phyloP scores from a whole-genome alignment of 768 basidiomycete genomes.

The Xerocomellus intermedius region DNA sequence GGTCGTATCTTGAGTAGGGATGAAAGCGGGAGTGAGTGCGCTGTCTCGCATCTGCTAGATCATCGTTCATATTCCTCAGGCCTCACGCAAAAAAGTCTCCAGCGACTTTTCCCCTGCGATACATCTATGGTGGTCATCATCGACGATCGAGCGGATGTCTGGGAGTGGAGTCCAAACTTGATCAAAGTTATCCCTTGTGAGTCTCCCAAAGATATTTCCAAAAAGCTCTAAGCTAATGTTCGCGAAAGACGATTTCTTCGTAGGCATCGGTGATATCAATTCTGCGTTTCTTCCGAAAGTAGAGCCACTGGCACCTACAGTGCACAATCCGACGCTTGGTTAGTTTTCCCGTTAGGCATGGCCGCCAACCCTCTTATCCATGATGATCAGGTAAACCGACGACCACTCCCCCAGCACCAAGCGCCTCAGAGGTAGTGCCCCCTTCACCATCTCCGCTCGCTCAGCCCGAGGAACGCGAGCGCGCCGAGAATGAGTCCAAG shows the following conservation, averaged over 20 bases:
- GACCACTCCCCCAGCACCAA: constrained; percentile 14
- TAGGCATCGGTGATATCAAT: constrained; percentile 98
- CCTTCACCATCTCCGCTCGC: constrained; percentile 12
- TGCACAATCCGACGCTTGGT: constrained; percentile 24
- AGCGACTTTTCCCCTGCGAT: constrained; percentile 93
- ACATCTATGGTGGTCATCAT: constrained; percentile 99
- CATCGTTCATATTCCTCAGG: constrained; percentile 43
- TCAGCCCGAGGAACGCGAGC: constrained; percentile 42
- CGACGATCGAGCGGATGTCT: constrained; percentile 97
- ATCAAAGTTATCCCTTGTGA: constrained; percentile 95
- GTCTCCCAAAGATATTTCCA: constrained; percentile 23
- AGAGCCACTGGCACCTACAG: constrained; percentile 40
- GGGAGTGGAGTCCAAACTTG: constrained; percentile 97
- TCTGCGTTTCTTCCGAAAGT: constrained; percentile 87
- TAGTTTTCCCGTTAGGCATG: constrained; percentile 6
- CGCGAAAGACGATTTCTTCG: constrained; percentile 87
- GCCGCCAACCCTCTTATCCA: neutral
- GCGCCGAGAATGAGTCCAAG: constrained; percentile 45
- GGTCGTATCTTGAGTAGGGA: constrained; percentile 89
- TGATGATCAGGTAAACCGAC: constrained; percentile 22
- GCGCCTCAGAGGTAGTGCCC: constrained; percentile 11
- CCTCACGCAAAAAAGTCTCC: constrained; percentile 87
- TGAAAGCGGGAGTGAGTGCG: constrained; percentile 87
- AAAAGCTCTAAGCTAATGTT: neutral
- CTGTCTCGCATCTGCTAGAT: neutral